Conservation (phyloP, 352 stramenopile genomes). For the Hyphochytrium catenoides region DNA sequence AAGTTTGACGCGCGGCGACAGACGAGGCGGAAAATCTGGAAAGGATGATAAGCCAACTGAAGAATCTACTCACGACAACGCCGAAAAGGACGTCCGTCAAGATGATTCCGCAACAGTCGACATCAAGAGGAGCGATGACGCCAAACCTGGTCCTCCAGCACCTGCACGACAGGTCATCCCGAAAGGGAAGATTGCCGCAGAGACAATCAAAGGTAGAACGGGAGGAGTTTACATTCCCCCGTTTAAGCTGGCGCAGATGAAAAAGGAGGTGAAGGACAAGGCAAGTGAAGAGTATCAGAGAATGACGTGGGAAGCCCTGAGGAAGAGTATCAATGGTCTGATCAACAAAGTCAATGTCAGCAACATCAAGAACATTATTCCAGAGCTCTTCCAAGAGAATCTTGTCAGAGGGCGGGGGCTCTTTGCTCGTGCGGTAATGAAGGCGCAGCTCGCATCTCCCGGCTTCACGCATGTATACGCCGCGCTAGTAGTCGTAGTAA, state of each 20-base stretch:
- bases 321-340: slow-evolving; percentile 91
- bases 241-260: slow-evolving; percentile 67
- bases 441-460: slow-evolving; percentile 82
- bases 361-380: slow-evolving; percentile 86
- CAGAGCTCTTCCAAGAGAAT: slow-evolving; percentile 92
- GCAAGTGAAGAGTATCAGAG: slow-evolving; percentile 56
- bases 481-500: slow-evolving; percentile 88
- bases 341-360: slow-evolving; percentile 88
- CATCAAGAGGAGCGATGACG: no score
- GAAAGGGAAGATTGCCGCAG: no score
- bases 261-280: slow-evolving; percentile 22
- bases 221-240: slow-evolving; percentile 74
- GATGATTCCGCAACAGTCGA: no score
- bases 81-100: no score
- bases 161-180: no score
- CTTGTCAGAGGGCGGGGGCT: slow-evolving; percentile 84
- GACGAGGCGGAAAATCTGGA: no score
- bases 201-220: slow-evolving; percentile 28
- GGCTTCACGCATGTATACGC: slow-evolving; percentile 92
- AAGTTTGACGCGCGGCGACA: no score
- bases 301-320: slow-evolving; percentile 81
- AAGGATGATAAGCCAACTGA: no score
- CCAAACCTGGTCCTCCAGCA: no score
- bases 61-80: no score
- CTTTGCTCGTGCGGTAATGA: slow-evolving; percentile 79